Evolutionary conservation across 208 protist species (phyloP).

Genomic region (Leishmania guyanensis): DNA sequence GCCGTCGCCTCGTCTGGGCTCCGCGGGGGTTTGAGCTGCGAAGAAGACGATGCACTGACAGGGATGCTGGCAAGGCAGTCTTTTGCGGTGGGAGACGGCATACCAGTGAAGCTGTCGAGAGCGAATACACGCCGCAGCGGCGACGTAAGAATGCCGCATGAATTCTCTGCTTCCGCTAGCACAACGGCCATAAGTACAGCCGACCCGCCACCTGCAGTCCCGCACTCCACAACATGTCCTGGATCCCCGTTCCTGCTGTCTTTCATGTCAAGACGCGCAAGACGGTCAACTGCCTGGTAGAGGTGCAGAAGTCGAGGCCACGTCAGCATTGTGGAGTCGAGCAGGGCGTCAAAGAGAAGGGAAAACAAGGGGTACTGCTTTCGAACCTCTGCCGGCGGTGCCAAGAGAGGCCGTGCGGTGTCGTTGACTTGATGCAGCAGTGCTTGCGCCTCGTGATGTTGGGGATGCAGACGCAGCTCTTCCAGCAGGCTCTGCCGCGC

Average conservation of each 20-base stretch:
- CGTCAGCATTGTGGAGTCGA: slow-evolving; percentile 82
- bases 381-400: slow-evolving; percentile 53
- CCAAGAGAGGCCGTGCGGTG: slow-evolving; percentile 34
- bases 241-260: not conserved
- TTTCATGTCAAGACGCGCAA: slow-evolving; percentile 14
- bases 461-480: slow-evolving; percentile 64
- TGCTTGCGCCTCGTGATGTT: slow-evolving; percentile 28
- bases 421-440: slow-evolving; percentile 63
- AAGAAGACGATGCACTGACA: not conserved
- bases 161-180: slow-evolving; percentile 29
- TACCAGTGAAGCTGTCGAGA: slow-evolving; percentile 74
- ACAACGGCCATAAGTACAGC: slow-evolving; percentile 73
- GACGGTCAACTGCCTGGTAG: slow-evolving; percentile 32
- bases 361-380: slow-evolving; percentile 58
- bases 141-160: not conserved
- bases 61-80: slow-evolving; percentile 22
- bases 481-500: slow-evolving; percentile 74
- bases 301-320: slow-evolving; percentile 75
- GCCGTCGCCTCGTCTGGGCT: slow-evolving; percentile 15
- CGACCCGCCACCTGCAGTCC: slow-evolving; percentile 67
- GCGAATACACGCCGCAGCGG: slow-evolving; percentile 51
- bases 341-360: slow-evolving; percentile 65
- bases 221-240: slow-evolving; percentile 74
- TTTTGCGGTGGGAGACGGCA: slow-evolving; percentile 53
- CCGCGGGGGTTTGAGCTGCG: not conserved